Conservation (phyloP, 345 rosid genomes). For the Rhodomyrtus tomentosa region DNA sequence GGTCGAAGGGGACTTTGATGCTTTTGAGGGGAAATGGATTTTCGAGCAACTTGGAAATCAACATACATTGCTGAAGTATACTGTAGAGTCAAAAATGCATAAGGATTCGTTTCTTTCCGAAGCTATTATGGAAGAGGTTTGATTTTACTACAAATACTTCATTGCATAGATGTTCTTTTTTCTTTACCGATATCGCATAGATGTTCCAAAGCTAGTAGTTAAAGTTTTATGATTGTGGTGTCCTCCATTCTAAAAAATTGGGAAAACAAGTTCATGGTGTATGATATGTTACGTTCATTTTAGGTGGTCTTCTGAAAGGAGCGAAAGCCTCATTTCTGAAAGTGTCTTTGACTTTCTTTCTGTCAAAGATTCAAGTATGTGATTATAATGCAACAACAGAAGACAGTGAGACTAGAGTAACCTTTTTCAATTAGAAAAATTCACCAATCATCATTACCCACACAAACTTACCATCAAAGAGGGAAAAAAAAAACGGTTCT, state of each 20-base stretch:
- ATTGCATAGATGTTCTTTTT: background rate
- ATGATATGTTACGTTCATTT: background rate
- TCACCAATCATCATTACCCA: background rate
- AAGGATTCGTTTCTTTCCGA: slow-evolving; percentile 84
- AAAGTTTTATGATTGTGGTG: background rate
- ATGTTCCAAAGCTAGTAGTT: background rate
- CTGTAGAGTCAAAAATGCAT: slow-evolving; percentile 86
- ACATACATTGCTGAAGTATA: slow-evolving; percentile 81
- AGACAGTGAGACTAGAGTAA: background rate
- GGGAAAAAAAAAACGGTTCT: background rate
- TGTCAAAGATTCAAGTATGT: background rate
- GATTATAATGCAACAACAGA: background rate
- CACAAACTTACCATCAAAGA: background rate
- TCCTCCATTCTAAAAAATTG: background rate
- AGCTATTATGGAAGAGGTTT: slow-evolving; percentile 97
- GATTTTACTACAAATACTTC: background rate
- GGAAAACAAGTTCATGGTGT: background rate
- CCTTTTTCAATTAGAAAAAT: background rate
- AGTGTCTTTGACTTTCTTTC: background rate
- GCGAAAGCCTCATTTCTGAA: background rate
- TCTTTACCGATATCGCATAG: background rate
- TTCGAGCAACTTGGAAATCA: slow-evolving; percentile 85
- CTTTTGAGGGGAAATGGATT: slow-evolving; percentile 90
- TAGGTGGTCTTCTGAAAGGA: background rate
- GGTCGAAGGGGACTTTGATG: slow-evolving; percentile 90